Conservation (phyloP, 441 rosid species). For the Omphalea diandra region DNA sequence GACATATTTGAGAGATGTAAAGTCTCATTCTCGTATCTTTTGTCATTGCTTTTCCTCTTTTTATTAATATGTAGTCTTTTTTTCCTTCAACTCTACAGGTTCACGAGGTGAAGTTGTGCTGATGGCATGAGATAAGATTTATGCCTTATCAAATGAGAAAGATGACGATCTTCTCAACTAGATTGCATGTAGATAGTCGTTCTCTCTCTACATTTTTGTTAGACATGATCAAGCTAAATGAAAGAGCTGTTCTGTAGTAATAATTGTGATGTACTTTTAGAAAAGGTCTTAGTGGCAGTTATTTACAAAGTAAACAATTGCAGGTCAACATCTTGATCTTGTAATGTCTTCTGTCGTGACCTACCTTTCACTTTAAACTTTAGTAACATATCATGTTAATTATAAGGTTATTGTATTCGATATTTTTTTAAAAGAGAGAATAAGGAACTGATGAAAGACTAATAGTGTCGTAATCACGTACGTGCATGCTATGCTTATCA, state of each 20-base stretch:
- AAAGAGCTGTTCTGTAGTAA: conserved; percentile 7
- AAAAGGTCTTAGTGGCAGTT: not conserved
- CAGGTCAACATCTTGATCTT: not conserved
- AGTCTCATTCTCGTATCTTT: not conserved
- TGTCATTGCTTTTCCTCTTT: conserved; percentile 2
- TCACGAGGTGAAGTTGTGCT: conserved; percentile 40
- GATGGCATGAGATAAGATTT: conserved; percentile 30
- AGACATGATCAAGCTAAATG: not conserved
- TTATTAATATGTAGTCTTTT: not conserved
- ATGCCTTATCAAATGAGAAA: not conserved
- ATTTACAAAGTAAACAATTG: not conserved
- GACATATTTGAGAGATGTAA: conserved; percentile 57
- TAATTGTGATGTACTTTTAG: not conserved
- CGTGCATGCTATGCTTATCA: not conserved
- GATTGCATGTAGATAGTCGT: conserved; percentile 32
- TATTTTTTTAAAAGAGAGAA: too few relatives aligned
- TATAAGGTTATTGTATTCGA: not conserved
- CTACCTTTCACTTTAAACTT: not conserved
- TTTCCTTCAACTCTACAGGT: conserved; percentile 32
- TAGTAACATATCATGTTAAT: too few relatives aligned
- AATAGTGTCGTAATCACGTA: too few relatives aligned
- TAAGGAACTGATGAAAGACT: too few relatives aligned
- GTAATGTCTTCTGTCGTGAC: not conserved
- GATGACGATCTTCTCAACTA: conserved; percentile 12
- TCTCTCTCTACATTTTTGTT: not conserved